Evolutionary conservation across 1,284 basidiomycete species (phyloP), one percentile per base, ranked within the genome.

Genomic region (Tylopilus sp.): DNA sequence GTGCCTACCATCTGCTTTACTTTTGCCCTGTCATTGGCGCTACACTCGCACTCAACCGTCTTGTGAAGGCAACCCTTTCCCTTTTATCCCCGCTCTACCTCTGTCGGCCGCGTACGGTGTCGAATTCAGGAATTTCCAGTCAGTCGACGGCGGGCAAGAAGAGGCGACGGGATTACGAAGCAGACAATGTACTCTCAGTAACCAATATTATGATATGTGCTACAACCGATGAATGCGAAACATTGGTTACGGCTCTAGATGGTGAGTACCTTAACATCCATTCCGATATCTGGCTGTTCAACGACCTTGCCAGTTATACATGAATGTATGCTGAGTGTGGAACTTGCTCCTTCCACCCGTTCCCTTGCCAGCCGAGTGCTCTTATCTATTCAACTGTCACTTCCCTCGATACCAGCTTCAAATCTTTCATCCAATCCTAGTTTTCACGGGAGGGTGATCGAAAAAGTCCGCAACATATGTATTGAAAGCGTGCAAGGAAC

Each of bases 121-220:
- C 54, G 21, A 55, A 40, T 35, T 41, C 39, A 6, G 56, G 57
- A 9, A 29, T 36, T 33, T 54, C 58, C 23, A 58, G 54, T 30
- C 75, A 71, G 48, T 72, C 67, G 8, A 83, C 74, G 60, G 83
- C 82, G 58, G 79, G 81, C 41, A 93, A 87, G 69, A 94, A 91
- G 66, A 75, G 87, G 35, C 77, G 78, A 16, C 77, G 84, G 29
- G 84, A 78, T 6, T 89, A 83, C 44, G 88, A 89, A 61, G 89
- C 84, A 23, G 90, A 92, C 55, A 87, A 88, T 56, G 70, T 89
- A 9, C 83, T 95, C 61, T 82, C 78, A 45, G 63, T 72, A 5
- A 71, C 77, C 1, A 71, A 75, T 34, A 68, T 72, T 25, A 70
- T 77, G 3, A 61, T 82, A 28, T 83, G 77, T 54, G 62, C 76